phyloP scores from a whole-genome alignment of 2,329 filamentous ascomycete species.

The Colletotrichum caudatum region DNA sequence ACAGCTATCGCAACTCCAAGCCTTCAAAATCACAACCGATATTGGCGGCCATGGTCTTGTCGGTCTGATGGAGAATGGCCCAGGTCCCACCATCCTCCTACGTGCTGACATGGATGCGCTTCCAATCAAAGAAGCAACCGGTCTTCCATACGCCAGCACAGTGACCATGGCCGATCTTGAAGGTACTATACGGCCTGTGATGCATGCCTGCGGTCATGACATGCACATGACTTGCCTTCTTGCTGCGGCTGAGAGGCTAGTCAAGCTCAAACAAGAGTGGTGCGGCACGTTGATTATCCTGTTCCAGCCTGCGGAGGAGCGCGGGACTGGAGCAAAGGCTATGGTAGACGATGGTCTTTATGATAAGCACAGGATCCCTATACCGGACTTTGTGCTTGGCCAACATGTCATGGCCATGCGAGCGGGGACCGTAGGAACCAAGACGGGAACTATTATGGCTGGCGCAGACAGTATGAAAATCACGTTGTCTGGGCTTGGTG shows the following conservation, averaged over 20 bases:
- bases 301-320: conserved; percentile 78
- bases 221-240: conserved; percentile 72
- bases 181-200: conserved; percentile 65
- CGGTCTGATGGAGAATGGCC: conserved; percentile 67
- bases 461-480: conserved; percentile 48
- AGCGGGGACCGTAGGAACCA: conserved; percentile 50
- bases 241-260: conserved; percentile 65
- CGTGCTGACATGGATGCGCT: conserved; percentile 74
- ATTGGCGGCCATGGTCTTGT: conserved; percentile 72
- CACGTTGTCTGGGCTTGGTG: conserved; percentile 54
- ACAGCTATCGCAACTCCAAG: conserved; percentile 50
- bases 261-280: conserved; percentile 62
- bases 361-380: conserved; percentile 44
- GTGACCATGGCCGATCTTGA: conserved; percentile 54
- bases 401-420: conserved; percentile 48
- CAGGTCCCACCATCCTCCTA: conserved; percentile 66
- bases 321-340: conserved; percentile 66
- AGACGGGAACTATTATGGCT: conserved; percentile 46
- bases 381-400: conserved; percentile 54
- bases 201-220: conserved; percentile 78
- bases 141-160: conserved; percentile 66
- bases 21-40: conserved; percentile 54
- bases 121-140: conserved; percentile 67
- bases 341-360: conserved; percentile 56
- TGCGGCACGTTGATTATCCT: conserved; percentile 71